Base-by-base conservation (phyloP, 768 basidiomycete genomes). In the Agaricus blazei region DNA sequence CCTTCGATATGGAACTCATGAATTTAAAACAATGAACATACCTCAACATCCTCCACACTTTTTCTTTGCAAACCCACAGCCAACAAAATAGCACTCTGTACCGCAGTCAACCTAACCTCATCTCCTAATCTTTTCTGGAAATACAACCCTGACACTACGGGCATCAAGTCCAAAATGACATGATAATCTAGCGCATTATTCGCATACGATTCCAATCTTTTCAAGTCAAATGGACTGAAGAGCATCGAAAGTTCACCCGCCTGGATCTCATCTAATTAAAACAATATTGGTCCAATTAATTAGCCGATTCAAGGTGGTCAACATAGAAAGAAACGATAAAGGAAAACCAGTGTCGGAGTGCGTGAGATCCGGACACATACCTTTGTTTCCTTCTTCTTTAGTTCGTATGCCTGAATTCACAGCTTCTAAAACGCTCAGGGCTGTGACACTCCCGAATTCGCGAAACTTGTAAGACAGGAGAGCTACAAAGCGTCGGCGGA, bases 131-230 rank as follows among this genome's bases (percentile, higher is more conserved):
- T 79, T 61, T 76, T 80, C 62, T 92, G 84, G 68, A 98, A 99
- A 72, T 88, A 96, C 12, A 98, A 75, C n/a, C 79, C 72, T 2
- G 93, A 84, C 37, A 93, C 72, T 0, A 75, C 80, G 0, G 97
- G 96, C 14, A 99, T 77, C 26, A 98, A 77, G 68, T 99, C 97
- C 40, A 98, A 78, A 54, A 98, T 82, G 62, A 96, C 93, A 66
- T 98, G 97, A 64, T 96, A 98, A 69, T 98, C 97, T 41, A 98
- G 79, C 83, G 89, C 87, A 66, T 93, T 93, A 68, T 97, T 94
- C 0, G 93, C 89, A 60, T 99, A 99, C 4, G 96, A 90, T 62
- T 95, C 90, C 12, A 99, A 79, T 1, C 97, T 87, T 68, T 98
- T 98, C 62, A 98, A 78, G 69, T 98, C 97, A 67, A 96, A 98